Evolutionary conservation across 2,329 filamentous ascomycete genomes (phyloP), one percentile per base, ranked within the genome.

Genomic region (Bretziella fagacearum): DNA sequence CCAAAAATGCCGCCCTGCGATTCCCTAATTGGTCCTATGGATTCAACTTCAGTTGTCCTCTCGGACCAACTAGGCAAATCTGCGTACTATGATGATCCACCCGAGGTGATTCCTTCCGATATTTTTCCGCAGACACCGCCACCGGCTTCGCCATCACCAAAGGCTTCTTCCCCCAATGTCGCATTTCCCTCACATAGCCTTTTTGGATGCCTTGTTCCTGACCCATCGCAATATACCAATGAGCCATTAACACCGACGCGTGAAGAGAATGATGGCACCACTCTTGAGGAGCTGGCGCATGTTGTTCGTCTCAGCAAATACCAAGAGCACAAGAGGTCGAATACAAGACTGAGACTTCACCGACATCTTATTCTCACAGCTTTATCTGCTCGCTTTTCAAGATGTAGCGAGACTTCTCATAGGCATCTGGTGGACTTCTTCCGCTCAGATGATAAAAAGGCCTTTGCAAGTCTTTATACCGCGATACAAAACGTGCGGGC

Each of bases 361-460:
- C 71, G 79, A 57, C 82, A 74, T 57, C 66, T 87, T 52, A 74
- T 87, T 46, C 82, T 80, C 17, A 83, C 79, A 36, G 81, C 81
- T 32, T 67, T 86, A 50, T 84, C 79, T 53, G 76, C 80, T 51
- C 79, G 84, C 48, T 67, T 89, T 58, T 77, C 79, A 55, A 74
- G 81, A 54, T 84, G 79, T 55, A 79, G 81, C 53, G 79, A 84
- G 60, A 74, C 81, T 50, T 76, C 81, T 52, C 77, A 85, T 59
- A 74, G 79, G 53, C 83, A 80, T 54, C 66, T 91, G 55, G 80
- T 84, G 54, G 82, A 89, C 55, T 77, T 74, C 62, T 86, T 89
- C 61, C 76, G 81, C 51, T 74, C 73, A 44, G 83, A 86, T 58
- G 81, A 91, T 63, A 84, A 84, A 65, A 79, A 79, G 57, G 73